Conservation (phyloP, 2,329 filamentous ascomycete species). For the Phialemoniopsis sp. region DNA sequence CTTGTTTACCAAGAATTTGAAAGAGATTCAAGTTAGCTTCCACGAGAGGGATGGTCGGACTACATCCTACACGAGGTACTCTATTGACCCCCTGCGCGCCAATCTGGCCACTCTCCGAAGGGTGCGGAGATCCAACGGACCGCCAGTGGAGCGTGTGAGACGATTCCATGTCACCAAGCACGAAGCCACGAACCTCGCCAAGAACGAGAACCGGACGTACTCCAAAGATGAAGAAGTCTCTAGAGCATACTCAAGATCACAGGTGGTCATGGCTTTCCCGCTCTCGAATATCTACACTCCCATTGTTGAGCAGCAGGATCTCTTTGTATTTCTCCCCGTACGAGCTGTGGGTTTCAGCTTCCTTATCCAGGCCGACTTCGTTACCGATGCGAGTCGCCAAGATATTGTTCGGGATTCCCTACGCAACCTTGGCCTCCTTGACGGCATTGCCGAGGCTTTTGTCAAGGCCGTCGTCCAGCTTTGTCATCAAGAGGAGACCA, state of each 20-base stretch:
- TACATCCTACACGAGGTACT: conserved; percentile 8
- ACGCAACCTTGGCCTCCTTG: conserved; percentile 30
- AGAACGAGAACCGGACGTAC: conserved; percentile 27
- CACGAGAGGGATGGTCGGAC: conserved; percentile 12
- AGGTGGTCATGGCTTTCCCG: conserved; percentile 42
- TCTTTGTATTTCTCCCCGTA: conserved; percentile 44
- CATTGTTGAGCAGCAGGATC: conserved; percentile 29
- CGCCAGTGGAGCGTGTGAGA: conserved; percentile 3
- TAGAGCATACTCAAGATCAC: conserved; percentile 16
- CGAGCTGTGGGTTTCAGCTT: conserved; percentile 39
- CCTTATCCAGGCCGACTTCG: conserved; percentile 46
- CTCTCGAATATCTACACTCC: conserved; percentile 23
- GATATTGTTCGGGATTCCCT: conserved; percentile 29
- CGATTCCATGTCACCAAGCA: conserved; percentile 24
- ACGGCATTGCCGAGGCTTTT: conserved; percentile 31
- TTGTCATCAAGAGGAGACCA: conserved; percentile 27
- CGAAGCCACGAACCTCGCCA: conserved; percentile 18
- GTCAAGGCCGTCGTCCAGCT: conserved; percentile 30
- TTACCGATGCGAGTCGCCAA: conserved; percentile 38
- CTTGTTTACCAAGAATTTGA: conserved; percentile 36
- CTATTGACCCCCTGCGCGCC: conserved; percentile 2
- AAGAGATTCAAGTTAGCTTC: conserved; percentile 22
- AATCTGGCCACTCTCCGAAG: no score
- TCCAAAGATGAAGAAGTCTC: conserved; percentile 16
- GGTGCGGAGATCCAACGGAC: conserved; percentile 3